Conservation (phyloP, 805 yeast species). For the Suhomyces sp. region DNA sequence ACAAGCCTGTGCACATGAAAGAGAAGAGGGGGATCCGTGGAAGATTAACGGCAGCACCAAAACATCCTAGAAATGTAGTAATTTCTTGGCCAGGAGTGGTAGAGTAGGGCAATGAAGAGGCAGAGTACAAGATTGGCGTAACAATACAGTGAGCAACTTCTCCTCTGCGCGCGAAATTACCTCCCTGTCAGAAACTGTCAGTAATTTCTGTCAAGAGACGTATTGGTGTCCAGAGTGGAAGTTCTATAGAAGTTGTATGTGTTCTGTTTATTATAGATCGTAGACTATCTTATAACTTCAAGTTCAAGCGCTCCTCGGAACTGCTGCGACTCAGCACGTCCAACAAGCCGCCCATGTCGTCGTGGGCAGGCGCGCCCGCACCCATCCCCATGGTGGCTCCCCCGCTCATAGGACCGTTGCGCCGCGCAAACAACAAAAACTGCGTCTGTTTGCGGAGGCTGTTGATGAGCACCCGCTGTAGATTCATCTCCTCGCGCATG, state of each 20-base stretch:
- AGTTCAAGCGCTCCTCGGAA: constrained; percentile 35
- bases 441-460: constrained; percentile 51
- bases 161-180: too few species aligned
- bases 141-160: too few species aligned
- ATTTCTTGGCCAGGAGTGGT: too few species aligned
- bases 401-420: constrained; percentile 15
- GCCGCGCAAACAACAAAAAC: constrained; percentile 43
- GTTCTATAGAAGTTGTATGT: too few species aligned
- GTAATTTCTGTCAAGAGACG: too few species aligned
- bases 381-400: constrained; percentile 5
- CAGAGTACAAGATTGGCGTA: too few species aligned
- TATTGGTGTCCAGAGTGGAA: too few species aligned
- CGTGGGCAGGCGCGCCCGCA: background rate
- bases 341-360: constrained; percentile 17
- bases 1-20: background rate
- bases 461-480: constrained; percentile 43
- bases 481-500: constrained; percentile 46
- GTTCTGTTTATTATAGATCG: background rate
- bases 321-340: constrained; percentile 26
- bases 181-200: too few species aligned
- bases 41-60: too few species aligned
- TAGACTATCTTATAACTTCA: constrained; percentile 21
- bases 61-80: too few species aligned
- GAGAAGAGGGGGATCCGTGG: background rate
- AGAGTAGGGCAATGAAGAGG: too few species aligned